These are phyloP conservation scores for Gnaphalium uliginosum DNA, from an alignment of 129 eudicot genomes.

Conservation along the genomic window DNA sequence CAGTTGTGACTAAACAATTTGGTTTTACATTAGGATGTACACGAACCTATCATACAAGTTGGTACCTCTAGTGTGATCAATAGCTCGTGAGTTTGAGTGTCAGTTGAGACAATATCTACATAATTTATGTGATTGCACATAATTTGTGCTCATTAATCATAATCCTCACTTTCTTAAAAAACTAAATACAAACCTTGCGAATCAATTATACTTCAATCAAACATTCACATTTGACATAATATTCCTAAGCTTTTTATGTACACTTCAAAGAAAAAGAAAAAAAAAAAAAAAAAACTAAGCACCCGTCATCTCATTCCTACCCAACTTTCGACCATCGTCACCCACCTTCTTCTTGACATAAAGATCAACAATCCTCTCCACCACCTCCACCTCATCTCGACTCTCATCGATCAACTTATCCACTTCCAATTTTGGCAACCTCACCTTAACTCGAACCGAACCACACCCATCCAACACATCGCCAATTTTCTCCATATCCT, in stretches of 20 bases:
- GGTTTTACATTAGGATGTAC: too few species aligned
- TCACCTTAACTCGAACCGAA: conserved; percentile 58
- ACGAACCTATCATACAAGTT: too few species aligned
- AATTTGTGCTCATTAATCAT: too few species aligned
- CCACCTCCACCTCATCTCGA: conserved; percentile 56
- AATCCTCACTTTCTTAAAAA: too few species aligned
- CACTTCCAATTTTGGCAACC: conserved; percentile 56
- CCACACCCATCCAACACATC: conserved; percentile 31
- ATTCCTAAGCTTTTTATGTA: conserved; percentile 11
- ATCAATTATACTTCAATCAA: background rate
- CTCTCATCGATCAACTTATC: conserved; percentile 52
- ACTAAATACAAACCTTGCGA: too few species aligned
- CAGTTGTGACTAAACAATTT: too few species aligned
- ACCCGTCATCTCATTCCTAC: conserved; percentile 7
- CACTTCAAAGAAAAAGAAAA: conserved; percentile 10
- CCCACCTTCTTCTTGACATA: conserved; percentile 40
- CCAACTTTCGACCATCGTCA: conserved; percentile 25
- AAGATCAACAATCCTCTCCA: conserved; percentile 54
- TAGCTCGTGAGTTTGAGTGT: too few species aligned
- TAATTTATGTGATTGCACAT: too few species aligned
- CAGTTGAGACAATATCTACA: too few species aligned
- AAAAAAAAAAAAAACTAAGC: conserved; percentile 17
- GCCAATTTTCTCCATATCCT: conserved; percentile 31
- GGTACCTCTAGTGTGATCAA: too few species aligned
- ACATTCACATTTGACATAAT: conserved; percentile 10